These are phyloP conservation scores for Dothistroma septosporum DNA, from an alignment of 2,329 filamentous ascomycete species.

Conservation along the genomic window DNA sequence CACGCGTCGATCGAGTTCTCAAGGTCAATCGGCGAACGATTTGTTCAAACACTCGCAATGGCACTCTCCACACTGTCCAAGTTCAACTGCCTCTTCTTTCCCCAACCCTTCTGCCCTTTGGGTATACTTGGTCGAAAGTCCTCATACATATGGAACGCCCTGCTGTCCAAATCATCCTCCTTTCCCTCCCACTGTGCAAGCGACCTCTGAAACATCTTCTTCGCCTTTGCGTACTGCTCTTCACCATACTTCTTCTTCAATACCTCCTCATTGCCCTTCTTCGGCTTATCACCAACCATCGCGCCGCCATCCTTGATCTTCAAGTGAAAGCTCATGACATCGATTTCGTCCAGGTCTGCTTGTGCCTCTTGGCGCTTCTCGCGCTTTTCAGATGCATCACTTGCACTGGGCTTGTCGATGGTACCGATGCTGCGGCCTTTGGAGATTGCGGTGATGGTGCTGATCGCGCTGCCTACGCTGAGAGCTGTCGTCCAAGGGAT, in stretches of 20 bases:
- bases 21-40: no score
- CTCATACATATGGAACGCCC: constrained; percentile 33
- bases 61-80: constrained; percentile 15
- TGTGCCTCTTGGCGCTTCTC: constrained; percentile 21
- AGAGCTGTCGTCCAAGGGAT: constrained; percentile 33
- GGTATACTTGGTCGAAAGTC: constrained; percentile 29
- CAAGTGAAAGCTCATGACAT: constrained; percentile 34
- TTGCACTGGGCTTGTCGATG: constrained; percentile 24
- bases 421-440: constrained; percentile 34
- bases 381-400: constrained; percentile 18
- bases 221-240: constrained; percentile 23
- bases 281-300: constrained; percentile 21
- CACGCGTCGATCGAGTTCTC: no score
- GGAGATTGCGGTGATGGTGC: constrained; percentile 31
- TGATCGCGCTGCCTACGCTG: constrained; percentile 32
- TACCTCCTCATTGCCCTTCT: constrained; percentile 23
- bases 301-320: constrained; percentile 29
- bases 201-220: constrained; percentile 18
- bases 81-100: constrained; percentile 29
- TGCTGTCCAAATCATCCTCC: constrained; percentile 27
- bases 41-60: constrained; percentile 4
- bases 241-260: constrained; percentile 28
- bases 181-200: constrained; percentile 25
- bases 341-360: constrained; percentile 24
- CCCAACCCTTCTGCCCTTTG: constrained; percentile 32